Evolutionary conservation across 495 filamentous ascomycete genomes (phyloP), one percentile per base, ranked within the genome.

Genomic region (Immersiella caudata): DNA sequence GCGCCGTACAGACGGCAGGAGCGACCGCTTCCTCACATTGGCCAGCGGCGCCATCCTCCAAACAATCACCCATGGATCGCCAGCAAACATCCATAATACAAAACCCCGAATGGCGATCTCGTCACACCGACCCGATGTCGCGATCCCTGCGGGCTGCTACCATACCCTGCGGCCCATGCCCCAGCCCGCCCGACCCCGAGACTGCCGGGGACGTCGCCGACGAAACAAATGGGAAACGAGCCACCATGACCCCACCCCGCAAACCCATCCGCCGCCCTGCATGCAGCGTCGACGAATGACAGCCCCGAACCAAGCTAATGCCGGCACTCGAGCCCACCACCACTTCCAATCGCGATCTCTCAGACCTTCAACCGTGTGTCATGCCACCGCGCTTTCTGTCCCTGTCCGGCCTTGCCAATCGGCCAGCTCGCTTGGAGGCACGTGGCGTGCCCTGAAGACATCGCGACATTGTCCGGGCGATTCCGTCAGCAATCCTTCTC

Each of bases 241-340:
- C 40, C 40, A 12, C 40, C 40, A 14, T 46, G 40, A 46, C 40
- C 40, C 40, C 40, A 46, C 40, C 40, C 11, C 9, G 40, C 40
- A 12, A 12, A 46, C 40, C 40, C 40, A 60, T 24, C 57, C 12
- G 57, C 33, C 18, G 56, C 29, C 29, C 29, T 29, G 56, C 56
- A 59, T 20, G 24, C 22, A 33, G 7, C 56, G 18, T 27, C 56
- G 25, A 29, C 29, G 18, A 26, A 35, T 27, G 27, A 24, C 24
- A n/a, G 24, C 22, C 7, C 18, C 24, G 18, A 27, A 27, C 22
- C 56, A 24, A 59, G 56, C 59, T 62, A 62, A 52, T 63, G 61
- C 61, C 61, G 61, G 61, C 61, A 63, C 61, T 63, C 46, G 24
- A 59, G 56, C 56, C 22, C 56, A 59, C 33, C 56, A 59, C 56